Conservation (phyloP, 2,329 filamentous ascomycete species). For the Penicillium sumatraense region DNA sequence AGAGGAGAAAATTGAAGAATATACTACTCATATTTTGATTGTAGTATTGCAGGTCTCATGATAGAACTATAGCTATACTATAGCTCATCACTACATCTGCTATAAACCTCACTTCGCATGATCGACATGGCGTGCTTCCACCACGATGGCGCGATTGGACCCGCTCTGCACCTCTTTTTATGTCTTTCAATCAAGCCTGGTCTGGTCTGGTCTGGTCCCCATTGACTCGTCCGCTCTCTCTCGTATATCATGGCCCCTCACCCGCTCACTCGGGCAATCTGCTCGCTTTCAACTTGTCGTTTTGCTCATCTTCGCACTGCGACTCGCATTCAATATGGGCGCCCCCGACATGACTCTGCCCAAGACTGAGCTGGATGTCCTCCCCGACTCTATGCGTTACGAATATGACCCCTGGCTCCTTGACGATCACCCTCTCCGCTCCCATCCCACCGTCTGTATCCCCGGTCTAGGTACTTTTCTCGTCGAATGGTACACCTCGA, state of each 20-base stretch:
- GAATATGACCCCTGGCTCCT: slow-evolving; percentile 34
- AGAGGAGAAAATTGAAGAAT: not conserved
- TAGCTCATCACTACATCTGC: too few species aligned
- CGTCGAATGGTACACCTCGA: slow-evolving; percentile 15
- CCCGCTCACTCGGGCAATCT: not conserved
- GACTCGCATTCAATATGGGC: slow-evolving; percentile 7
- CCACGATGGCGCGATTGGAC: slow-evolving; percentile 22
- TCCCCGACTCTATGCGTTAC: slow-evolving; percentile 7
- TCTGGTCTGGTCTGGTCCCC: not conserved
- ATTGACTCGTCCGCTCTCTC: too few species aligned
- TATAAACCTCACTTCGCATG: not conserved
- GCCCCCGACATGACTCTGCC: slow-evolving; percentile 5
- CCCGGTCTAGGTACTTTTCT: slow-evolving; percentile 30
- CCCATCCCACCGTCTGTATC: slow-evolving; percentile 35
- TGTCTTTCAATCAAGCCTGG: not conserved
- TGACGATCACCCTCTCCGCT: slow-evolving; percentile 41
- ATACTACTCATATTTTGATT: not conserved
- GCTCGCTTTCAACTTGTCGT: not conserved
- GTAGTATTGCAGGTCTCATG: too few species aligned
- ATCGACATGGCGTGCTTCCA: slow-evolving; percentile 26
- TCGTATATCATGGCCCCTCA: not conserved
- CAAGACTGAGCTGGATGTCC: slow-evolving; percentile 11
- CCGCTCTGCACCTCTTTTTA: slow-evolving; percentile 9
- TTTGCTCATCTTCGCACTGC: not conserved
- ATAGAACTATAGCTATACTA: not conserved